Percentiles rank a stretch among this genome's conserved stretches.
Conservation (phyloP, 2,329 filamentous ascomycete species). For the Arthrobotrys iridis region DNA sequence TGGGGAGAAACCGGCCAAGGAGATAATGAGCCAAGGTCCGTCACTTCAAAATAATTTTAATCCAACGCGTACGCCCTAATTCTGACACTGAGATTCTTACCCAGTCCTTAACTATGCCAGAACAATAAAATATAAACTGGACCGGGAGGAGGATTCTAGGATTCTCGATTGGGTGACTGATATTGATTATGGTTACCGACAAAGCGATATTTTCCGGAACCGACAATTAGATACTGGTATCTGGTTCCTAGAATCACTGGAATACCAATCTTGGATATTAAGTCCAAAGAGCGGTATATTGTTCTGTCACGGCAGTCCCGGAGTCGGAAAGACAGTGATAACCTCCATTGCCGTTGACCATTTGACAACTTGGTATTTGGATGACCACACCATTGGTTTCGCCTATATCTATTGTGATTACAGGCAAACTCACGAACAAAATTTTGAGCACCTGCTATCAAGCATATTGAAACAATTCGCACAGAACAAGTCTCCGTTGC, state of each 20-base stretch:
- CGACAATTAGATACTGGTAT: background rate
- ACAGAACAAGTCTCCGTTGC: slow-evolving; percentile 56
- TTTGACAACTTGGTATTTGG: background rate
- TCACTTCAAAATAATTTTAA: background rate
- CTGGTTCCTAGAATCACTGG: background rate
- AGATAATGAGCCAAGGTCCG: background rate
- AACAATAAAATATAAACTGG: background rate
- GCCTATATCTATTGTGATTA: slow-evolving; percentile 66
- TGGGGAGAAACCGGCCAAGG: background rate
- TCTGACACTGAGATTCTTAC: background rate
- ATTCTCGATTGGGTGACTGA: background rate
- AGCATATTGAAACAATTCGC: slow-evolving; percentile 62
- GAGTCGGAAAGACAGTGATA: slow-evolving; percentile 13
- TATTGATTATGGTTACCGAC: background rate
- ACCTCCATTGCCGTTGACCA: slow-evolving; percentile 7
- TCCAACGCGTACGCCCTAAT: background rate
- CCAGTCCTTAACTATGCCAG: background rate
- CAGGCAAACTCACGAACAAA: slow-evolving; percentile 62
- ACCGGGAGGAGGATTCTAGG: background rate
- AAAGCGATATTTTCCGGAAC: background rate
- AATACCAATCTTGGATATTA: background rate
- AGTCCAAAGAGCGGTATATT: background rate
- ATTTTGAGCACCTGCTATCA: slow-evolving; percentile 58
- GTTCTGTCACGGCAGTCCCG: slow-evolving; percentile 31
- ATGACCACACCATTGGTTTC: background rate